These are phyloP conservation scores for Schizophyllum amplum DNA, from an alignment of 1,284 basidiomycete species.

Conservation along the genomic window DNA sequence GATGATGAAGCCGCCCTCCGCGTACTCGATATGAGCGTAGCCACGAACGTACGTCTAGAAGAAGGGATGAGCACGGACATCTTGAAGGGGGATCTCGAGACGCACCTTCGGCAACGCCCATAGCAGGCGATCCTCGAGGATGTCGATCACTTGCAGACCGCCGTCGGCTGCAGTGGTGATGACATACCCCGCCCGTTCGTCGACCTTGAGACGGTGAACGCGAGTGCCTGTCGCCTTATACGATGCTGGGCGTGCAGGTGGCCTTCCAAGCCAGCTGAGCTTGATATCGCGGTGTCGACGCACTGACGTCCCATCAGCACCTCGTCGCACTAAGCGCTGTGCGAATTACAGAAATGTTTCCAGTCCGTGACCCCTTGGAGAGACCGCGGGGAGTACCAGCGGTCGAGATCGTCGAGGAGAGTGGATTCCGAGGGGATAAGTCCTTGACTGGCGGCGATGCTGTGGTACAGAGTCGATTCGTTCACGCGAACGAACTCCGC, in stretches of 20 bases:
- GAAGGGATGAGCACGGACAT: background rate
- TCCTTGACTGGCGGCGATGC: slow-evolving; percentile 40
- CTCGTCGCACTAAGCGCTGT: slow-evolving; percentile 6
- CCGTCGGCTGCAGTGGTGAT: slow-evolving; percentile 48
- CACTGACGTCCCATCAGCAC: slow-evolving; percentile 26
- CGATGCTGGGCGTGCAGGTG: slow-evolving; percentile 27
- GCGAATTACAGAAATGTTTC: slow-evolving; percentile 51
- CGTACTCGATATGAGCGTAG: slow-evolving; percentile 68
- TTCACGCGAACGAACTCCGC: slow-evolving; percentile 35
- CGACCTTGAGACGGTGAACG: slow-evolving; percentile 69
- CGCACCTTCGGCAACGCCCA: slow-evolving; percentile 49
- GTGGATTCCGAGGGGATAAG: slow-evolving; percentile 27
- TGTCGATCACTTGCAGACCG: slow-evolving; percentile 46
- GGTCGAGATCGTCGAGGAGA: slow-evolving; percentile 24
- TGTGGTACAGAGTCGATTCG: slow-evolving; percentile 40
- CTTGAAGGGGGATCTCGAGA: background rate
- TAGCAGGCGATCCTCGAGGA: slow-evolving; percentile 36
- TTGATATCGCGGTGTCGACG: slow-evolving; percentile 35
- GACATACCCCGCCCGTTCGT: slow-evolving; percentile 47
- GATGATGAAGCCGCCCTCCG: slow-evolving; percentile 54
- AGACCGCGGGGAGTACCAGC: slow-evolving; percentile 21
- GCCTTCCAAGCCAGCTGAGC: slow-evolving; percentile 48
- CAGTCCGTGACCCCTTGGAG: slow-evolving; percentile 31
- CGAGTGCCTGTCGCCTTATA: slow-evolving; percentile 25
- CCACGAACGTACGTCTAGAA: slow-evolving; percentile 41